Evolutionary conservation across 208 protist genomes (phyloP).

Genomic region (Trypanosoma theileri): DNA sequence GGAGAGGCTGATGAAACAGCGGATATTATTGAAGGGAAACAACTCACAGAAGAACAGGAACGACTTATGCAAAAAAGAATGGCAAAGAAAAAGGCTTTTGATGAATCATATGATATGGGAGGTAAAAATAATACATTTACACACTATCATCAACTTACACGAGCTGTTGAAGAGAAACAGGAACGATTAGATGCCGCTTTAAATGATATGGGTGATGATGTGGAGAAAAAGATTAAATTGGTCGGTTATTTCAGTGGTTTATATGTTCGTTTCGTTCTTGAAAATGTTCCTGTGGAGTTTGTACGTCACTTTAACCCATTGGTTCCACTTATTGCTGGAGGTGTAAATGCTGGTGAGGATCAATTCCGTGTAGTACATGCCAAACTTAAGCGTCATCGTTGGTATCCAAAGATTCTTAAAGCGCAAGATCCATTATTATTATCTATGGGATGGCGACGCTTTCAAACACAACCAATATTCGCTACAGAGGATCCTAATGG

Average conservation of each 20-base stretch:
- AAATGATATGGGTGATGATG: constrained; percentile 78
- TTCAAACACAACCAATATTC: constrained; percentile 96
- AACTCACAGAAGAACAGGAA: constrained; percentile 80
- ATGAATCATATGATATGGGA: constrained; percentile 78
- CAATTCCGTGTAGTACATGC: constrained; percentile 93
- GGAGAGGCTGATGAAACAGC: constrained; percentile 45
- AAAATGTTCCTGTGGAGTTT: constrained; percentile 96
- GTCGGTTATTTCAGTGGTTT: constrained; percentile 93
- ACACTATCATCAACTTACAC: constrained; percentile 77
- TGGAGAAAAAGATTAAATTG: constrained; percentile 83
- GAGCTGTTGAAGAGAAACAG: constrained; percentile 85
- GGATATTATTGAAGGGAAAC: constrained; percentile 41
- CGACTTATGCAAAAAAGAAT: constrained; percentile 82
- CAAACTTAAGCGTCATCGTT: constrained; percentile 98
- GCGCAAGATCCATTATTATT: constrained; percentile 98
- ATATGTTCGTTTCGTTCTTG: constrained; percentile 96
- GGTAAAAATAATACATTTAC: constrained; percentile 77
- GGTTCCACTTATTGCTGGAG: constrained; percentile 93
- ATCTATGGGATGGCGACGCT: constrained; percentile 99
- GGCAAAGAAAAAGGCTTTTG: constrained; percentile 90
- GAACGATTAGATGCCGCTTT: constrained; percentile 75
- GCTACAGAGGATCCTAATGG: constrained; percentile 96
- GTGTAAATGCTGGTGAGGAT: constrained; percentile 95
- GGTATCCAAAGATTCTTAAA: constrained; percentile 98
- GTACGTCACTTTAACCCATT: constrained; percentile 87